A percentile compares a stretch with the other conserved stretches of the same genome.
phyloP scores from a whole-genome alignment of 345 rosid genomes.

The Eucalyptus tenuipes region DNA sequence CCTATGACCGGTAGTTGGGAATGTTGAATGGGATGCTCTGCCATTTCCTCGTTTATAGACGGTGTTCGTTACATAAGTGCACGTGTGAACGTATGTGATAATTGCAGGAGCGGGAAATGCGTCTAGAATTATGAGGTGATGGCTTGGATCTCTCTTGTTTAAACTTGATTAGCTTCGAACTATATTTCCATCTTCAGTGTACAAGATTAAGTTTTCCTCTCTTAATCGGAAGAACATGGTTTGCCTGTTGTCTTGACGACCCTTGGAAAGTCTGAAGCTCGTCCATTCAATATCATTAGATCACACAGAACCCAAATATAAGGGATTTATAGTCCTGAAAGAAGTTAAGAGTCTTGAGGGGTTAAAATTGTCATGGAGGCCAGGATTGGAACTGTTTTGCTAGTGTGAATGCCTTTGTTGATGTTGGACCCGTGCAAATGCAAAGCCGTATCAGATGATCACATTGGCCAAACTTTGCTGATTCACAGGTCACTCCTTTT shows the following conservation, averaged over 20 bases:
- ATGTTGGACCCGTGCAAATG: not conserved
- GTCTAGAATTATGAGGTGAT: not conserved
- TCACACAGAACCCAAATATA: not conserved
- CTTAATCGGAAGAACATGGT: not conserved
- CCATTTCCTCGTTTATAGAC: not conserved
- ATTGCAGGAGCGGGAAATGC: not conserved
- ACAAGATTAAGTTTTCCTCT: not conserved
- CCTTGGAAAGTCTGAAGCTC: not conserved
- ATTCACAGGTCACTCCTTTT: not conserved
- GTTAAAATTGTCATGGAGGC: not conserved
- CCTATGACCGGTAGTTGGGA: not conserved
- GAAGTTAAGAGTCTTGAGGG: not conserved
- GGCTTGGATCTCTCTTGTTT: not conserved
- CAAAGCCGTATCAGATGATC: not conserved
- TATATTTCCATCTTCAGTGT: not conserved
- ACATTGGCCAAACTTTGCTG: not conserved
- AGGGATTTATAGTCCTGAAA: not conserved
- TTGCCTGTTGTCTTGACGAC: not conserved
- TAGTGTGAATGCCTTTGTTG: not conserved
- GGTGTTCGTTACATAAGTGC: not conserved
- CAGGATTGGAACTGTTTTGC: not conserved
- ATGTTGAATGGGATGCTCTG: not conserved
- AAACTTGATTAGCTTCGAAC: not conserved
- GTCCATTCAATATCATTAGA: not conserved
- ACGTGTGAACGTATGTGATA: not conserved